Evolutionary conservation across 1,139 yeast genomes (phyloP), one percentile per base, ranked within the genome.

Genomic region (Blastobotrys persicus): DNA sequence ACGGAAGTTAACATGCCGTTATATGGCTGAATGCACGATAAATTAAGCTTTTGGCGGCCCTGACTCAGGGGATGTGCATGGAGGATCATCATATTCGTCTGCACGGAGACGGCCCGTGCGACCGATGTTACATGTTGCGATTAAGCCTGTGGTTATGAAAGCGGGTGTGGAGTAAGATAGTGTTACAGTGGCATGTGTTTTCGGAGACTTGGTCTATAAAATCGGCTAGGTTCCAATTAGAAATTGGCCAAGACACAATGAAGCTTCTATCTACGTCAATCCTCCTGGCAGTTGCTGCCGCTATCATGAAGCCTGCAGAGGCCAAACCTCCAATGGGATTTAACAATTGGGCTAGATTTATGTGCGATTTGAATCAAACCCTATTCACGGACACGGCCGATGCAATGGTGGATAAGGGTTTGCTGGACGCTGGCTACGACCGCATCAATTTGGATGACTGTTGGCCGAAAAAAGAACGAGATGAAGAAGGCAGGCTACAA

Each of bases 271-370:
- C 28, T 9, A 37, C 11, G 7, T 19, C 41, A 11, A 37, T 37
- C 4, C 14, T 37, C 19, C 3, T 37, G 13, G 41, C 41, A 6
- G 5, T 37, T 19, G 41, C 28, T 19, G 41, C 41, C 12, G 41
- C 41, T 4, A 19, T 37, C 18, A 23, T 23, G 9, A 23, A 23
- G 28, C 28, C 28, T 23, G 41, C 28, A 7, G 19, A 37, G 28
- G 41, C 41, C 12, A 37, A 37, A 37, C 49, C 49, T 2, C 46
- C 49, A 3, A 46, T 46, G 49, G 49, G 49, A 32, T 46, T 42
- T 39, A 37, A 44, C 43, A 37, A 37, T 16, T 46, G 49, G 49
- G 41, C 46, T 20, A 19, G 46, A 17, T 46, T 46, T 32, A 40
- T 34, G 13, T 46, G 46, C 18, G 41, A 34, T 19, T 31, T 46